These are phyloP conservation scores for Arthroderma uncinatum DNA, from an alignment of 2,329 filamentous ascomycete species.

Conservation along the genomic window DNA sequence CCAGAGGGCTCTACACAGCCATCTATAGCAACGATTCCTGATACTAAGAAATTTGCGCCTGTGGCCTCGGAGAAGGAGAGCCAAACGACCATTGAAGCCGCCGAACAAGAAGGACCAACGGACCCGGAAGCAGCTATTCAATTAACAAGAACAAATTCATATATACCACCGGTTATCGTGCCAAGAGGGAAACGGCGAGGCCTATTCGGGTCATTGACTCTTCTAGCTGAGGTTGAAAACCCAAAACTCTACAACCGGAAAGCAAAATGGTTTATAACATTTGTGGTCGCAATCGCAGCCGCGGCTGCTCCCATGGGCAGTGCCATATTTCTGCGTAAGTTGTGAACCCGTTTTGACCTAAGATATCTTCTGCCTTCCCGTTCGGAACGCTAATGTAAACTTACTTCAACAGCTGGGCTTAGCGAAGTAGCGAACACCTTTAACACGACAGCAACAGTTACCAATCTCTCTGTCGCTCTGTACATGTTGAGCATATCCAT, in stretches of 20 bases:
- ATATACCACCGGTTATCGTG: conserved; percentile 33
- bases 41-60: background rate
- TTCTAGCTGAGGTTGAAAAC: conserved; percentile 68
- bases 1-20: background rate
- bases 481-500: conserved; percentile 79
- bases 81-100: background rate
- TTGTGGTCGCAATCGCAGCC: conserved; percentile 64
- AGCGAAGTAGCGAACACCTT: conserved; percentile 53
- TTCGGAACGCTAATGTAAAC: background rate
- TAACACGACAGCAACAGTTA: conserved; percentile 51
- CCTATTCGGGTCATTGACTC: conserved; percentile 55
- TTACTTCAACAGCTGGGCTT: conserved; percentile 50
- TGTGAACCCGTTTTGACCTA: background rate
- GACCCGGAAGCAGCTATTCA: background rate
- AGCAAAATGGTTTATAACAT: conserved; percentile 77
- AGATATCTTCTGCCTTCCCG: background rate
- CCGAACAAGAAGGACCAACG: background rate
- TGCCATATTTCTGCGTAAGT: conserved; percentile 68
- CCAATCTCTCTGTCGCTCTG: conserved; percentile 64
- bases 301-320: conserved; percentile 73
- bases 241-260: conserved; percentile 60
- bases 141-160: background rate
- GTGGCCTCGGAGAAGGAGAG: background rate
- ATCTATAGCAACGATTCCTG: background rate
- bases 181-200: conserved; percentile 53